phyloP scores from a whole-genome alignment of 2,329 filamentous ascomycete genomes.

The Cercospora sojina region DNA sequence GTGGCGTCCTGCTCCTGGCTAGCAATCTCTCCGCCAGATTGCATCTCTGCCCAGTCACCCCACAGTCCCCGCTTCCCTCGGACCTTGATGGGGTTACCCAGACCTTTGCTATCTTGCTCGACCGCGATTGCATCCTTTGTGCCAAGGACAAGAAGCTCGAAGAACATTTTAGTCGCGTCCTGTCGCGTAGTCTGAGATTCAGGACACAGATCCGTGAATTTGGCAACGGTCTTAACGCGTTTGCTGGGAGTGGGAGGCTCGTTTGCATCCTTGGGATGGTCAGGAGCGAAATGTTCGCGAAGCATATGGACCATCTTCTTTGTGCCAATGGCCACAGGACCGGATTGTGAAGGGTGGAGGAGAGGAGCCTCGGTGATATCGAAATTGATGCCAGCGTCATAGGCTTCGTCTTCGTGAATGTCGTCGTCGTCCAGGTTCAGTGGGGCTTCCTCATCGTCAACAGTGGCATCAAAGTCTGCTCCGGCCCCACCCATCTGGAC shows the following conservation, averaged over 20 bases:
- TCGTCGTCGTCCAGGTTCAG: conserved; percentile 25
- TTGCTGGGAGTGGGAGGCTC: conserved; percentile 66
- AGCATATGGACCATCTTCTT: conserved; percentile 95
- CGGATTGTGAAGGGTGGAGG: conserved; percentile 78
- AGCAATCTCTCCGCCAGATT: conserved; percentile 28
- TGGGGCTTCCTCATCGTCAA: conserved; percentile 35
- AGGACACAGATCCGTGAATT: conserved; percentile 90
- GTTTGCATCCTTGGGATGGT: conserved; percentile 59
- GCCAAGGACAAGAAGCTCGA: conserved; percentile 90
- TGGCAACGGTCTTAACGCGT: conserved; percentile 71
- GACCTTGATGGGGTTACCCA: conserved; percentile 80
- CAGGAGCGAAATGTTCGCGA: conserved; percentile 69
- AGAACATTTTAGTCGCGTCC: conserved; percentile 99
- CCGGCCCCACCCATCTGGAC: conserved; percentile 33
- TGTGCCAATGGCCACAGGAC: conserved; percentile 84
- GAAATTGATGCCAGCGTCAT: conserved; percentile 47
- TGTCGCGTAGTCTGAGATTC: conserved; percentile 76
- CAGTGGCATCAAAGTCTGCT: conserved; percentile 16
- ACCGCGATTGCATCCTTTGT: conserved; percentile 98
- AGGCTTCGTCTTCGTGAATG: conserved; percentile 29
- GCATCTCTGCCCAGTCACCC: conserved; percentile 88
- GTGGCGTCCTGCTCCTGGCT: conserved; percentile 13
- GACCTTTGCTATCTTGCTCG: conserved; percentile 69
- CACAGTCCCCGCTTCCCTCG: conserved; percentile 92
- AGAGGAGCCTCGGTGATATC: conserved; percentile 76